Conservation (phyloP, 1,284 basidiomycete genomes). For the Rhodotorula sp. region DNA sequence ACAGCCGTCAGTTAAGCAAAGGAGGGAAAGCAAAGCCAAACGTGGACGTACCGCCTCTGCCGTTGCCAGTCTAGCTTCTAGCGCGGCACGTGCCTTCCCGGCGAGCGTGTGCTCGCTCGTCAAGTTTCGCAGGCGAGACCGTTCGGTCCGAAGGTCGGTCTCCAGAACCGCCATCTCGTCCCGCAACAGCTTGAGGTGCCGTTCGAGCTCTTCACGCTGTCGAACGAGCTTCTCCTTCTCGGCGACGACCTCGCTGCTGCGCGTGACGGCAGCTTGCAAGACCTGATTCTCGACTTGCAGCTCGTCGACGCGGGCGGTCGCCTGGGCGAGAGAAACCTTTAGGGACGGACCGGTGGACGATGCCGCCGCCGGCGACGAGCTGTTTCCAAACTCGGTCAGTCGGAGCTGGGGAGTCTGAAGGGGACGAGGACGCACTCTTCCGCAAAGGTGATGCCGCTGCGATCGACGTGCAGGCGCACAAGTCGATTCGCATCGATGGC, state of each 20-base stretch:
- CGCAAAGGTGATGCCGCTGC: conserved; percentile 20
- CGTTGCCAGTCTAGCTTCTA: conserved; percentile 16
- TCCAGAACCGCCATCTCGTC: conserved; percentile 65
- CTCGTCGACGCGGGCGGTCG: conserved; percentile 21
- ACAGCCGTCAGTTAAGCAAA: neutral
- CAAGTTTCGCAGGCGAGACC: conserved; percentile 61
- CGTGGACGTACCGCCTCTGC: conserved; percentile 22
- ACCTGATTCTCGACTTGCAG: conserved; percentile 22
- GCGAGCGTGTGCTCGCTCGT: conserved; percentile 58
- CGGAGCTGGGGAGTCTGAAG: neutral
- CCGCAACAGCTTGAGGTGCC: conserved; percentile 65
- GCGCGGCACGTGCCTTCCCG: conserved; percentile 11
- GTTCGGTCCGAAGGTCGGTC: conserved; percentile 63
- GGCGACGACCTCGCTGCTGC: conserved; percentile 11
- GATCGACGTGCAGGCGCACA: conserved; percentile 31
- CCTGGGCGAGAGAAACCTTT: conserved; percentile 19
- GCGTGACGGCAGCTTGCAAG: conserved; percentile 7
- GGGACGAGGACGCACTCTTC: conserved; percentile 1
- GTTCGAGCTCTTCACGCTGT: conserved; percentile 55
- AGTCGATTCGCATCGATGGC: conserved; percentile 43
- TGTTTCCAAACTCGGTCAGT: neutral
- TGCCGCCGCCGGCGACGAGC: neutral
- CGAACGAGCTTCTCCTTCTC: conserved; percentile 22
- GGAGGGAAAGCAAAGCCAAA: neutral
- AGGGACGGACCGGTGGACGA: conserved; percentile 19